phyloP scores from a whole-genome alignment of 139 green algal genomes.

The Monoraphidium neglectum region DNA sequence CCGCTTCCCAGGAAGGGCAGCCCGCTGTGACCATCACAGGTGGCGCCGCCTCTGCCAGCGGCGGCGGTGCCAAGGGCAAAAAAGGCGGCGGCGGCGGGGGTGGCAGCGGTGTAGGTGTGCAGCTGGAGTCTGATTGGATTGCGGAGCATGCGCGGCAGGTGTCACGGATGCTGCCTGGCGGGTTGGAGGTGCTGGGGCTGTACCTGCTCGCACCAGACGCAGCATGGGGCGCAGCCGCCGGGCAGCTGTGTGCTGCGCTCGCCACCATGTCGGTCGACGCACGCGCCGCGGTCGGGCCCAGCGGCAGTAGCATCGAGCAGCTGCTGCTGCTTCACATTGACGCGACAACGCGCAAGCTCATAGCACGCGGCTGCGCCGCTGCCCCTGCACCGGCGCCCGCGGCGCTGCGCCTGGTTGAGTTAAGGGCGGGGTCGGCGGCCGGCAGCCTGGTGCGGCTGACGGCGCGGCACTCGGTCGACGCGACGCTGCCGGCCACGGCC shows the following conservation, averaged over 20 bases:
- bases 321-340: slow-evolving; percentile 57
- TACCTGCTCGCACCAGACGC: slow-evolving; percentile 47
- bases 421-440: slow-evolving; percentile 35
- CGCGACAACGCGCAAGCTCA: slow-evolving; percentile 31
- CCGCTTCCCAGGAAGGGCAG: background rate
- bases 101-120: slow-evolving; percentile 13
- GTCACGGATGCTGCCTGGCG: slow-evolving; percentile 57
- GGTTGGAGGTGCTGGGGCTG: slow-evolving; percentile 46
- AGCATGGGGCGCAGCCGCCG: slow-evolving; percentile 15
- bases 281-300: background rate
- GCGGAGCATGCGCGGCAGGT: slow-evolving; percentile 62
- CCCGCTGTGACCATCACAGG: background rate
- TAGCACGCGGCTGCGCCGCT: slow-evolving; percentile 9
- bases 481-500: slow-evolving; percentile 13
- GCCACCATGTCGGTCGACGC: slow-evolving; percentile 13
- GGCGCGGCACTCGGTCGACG: slow-evolving; percentile 35
- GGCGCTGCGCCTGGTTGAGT: slow-evolving; percentile 28
- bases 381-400: background rate
- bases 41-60: too few relatives aligned
- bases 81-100: slow-evolving; percentile 5
- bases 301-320: background rate
- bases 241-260: slow-evolving; percentile 30
- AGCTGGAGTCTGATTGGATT: slow-evolving; percentile 55
- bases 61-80: background rate
- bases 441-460: slow-evolving; percentile 9